Evolutionary conservation across 1,284 basidiomycete species (phyloP).

Genomic region (Cryptococcus jaspeensis): DNA sequence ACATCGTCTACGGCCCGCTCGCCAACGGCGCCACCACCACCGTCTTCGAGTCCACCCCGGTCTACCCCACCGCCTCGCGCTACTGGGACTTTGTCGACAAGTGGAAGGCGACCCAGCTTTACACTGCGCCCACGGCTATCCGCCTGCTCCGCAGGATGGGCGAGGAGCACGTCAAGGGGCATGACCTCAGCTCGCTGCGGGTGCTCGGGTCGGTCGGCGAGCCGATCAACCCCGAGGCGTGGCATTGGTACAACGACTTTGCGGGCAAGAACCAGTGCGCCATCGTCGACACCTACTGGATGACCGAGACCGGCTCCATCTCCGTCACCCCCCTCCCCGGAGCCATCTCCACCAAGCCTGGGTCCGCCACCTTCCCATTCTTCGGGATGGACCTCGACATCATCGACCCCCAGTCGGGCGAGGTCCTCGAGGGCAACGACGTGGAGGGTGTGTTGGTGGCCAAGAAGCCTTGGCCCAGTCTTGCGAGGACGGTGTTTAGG

Average conservation of each 20-base stretch:
- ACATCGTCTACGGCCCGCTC: conserved; percentile 96
- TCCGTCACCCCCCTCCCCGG: conserved; percentile 94
- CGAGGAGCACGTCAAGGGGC: conserved; percentile 76
- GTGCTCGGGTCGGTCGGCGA: conserved; percentile 93
- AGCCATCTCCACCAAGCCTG: conserved; percentile 92
- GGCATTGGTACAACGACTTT: conserved; percentile 94
- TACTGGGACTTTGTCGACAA: conserved; percentile 97
- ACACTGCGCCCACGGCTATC: conserved; percentile 84
- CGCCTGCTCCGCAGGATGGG: conserved; percentile 87
- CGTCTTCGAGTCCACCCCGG: conserved; percentile 94
- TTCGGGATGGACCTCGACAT: conserved; percentile 90
- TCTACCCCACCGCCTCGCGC: conserved; percentile 91
- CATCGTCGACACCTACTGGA: conserved; percentile 95
- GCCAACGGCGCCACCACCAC: conserved; percentile 82
- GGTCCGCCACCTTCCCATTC: conserved; percentile 95
- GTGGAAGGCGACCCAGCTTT: conserved; percentile 92
- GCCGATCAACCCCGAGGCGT: conserved; percentile 98
- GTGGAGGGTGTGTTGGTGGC: conserved; percentile 91
- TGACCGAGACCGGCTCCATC: conserved; percentile 97
- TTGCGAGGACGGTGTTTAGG: conserved; percentile 89
- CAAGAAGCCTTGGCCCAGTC: conserved; percentile 88
- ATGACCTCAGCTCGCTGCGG: conserved; percentile 81
- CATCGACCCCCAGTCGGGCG: conserved; percentile 65
- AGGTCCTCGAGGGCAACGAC: conserved; percentile 73
- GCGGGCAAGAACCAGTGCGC: conserved; percentile 88